These are phyloP conservation scores for Suhomyces taliae DNA, from an alignment of 1,139 yeast species.

Conservation along the genomic window DNA sequence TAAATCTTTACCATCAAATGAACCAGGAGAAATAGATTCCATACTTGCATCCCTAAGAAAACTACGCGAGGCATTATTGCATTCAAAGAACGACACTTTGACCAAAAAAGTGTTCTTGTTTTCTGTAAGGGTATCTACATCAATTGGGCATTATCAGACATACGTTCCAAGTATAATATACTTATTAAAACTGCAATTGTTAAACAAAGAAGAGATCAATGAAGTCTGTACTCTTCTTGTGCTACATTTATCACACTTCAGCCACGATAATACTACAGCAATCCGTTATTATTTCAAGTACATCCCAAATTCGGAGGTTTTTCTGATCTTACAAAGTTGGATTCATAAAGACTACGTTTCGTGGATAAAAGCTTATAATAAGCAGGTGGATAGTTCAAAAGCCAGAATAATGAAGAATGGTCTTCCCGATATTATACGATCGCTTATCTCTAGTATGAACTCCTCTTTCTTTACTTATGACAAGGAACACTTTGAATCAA, in stretches of 20 bases:
- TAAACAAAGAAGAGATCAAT: slow-evolving; percentile 31
- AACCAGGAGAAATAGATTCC: slow-evolving; percentile 19
- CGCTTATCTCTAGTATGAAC: slow-evolving; percentile 31
- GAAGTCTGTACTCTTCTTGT: slow-evolving; percentile 44
- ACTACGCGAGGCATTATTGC: slow-evolving; percentile 56
- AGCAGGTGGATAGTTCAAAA: slow-evolving; percentile 29
- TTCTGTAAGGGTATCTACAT: slow-evolving; percentile 48
- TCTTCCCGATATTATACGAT: slow-evolving; percentile 25
- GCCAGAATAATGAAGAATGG: slow-evolving; percentile 47
- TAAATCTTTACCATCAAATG: not conserved
- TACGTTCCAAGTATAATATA: slow-evolving; percentile 54
- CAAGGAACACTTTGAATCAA: slow-evolving; percentile 20
- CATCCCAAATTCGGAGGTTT: slow-evolving; percentile 19
- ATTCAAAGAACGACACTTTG: slow-evolving; percentile 37
- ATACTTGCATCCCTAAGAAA: slow-evolving; percentile 39
- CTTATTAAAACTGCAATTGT: slow-evolving; percentile 26
- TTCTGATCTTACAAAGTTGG: slow-evolving; percentile 35
- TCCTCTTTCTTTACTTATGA: slow-evolving; percentile 38
- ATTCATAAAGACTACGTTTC: slow-evolving; percentile 35
- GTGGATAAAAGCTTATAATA: slow-evolving; percentile 43
- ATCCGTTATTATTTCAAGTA: slow-evolving; percentile 31
- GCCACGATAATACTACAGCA: slow-evolving; percentile 36
- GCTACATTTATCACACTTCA: slow-evolving; percentile 51
- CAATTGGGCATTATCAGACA: slow-evolving; percentile 55
- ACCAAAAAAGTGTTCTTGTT: slow-evolving; percentile 48